These are phyloP conservation scores for Larix kaempferi DNA, from an alignment of 75 land plant genomes.

Conservation along the genomic window DNA sequence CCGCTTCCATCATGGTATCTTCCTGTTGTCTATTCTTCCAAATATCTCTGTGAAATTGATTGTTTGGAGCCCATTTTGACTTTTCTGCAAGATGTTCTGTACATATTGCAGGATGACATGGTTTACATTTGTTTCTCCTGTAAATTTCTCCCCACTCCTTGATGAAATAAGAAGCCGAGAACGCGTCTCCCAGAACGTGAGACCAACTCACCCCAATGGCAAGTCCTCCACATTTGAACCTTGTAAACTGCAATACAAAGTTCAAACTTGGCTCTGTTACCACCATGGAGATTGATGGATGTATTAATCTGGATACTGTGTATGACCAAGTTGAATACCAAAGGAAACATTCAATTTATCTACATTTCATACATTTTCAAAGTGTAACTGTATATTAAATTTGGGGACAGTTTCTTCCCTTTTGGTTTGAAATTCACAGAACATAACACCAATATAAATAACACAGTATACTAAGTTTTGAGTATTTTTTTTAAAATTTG, in stretches of 20 bases:
- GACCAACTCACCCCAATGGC: slow-evolving; percentile 62
- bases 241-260: slow-evolving; percentile 38
- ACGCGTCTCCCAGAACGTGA: slow-evolving; percentile 53
- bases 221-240: slow-evolving; percentile 65
- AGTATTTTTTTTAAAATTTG: no score
- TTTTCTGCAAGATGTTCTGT: neutral
- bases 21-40: neutral
- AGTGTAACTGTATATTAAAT: no score
- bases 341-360: no score
- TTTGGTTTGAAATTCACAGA: no score
- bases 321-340: no score
- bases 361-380: no score
- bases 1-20: neutral
- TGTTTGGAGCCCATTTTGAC: neutral
- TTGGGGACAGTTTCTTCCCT: no score
- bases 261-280: no score
- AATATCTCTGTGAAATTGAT: neutral
- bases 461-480: no score
- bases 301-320: no score
- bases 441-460: no score
- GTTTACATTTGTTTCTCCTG: neutral
- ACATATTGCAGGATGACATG: neutral
- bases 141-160: slow-evolving; percentile 23
- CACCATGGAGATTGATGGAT: no score
- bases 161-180: slow-evolving; percentile 42